A percentile compares a stretch with the other conserved stretches of the same genome.
Conservation (phyloP, 257 asterid species). For the Thymus quinquecostatus region DNA sequence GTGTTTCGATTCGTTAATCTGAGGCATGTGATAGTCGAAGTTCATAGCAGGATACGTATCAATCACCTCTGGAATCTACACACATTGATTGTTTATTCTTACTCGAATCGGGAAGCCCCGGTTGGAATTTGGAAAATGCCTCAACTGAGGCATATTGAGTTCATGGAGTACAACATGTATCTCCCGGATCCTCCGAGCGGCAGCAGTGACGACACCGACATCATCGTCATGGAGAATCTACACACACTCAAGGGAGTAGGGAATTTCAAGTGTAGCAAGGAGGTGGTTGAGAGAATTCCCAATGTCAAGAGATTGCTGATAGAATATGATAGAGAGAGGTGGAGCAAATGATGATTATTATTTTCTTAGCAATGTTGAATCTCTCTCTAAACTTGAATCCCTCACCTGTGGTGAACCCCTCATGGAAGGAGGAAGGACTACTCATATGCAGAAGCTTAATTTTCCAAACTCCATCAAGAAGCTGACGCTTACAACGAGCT, state of each 20-base stretch:
- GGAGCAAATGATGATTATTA: not conserved
- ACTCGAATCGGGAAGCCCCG: not conserved
- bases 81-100: not conserved
- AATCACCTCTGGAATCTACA: slow-evolving; percentile 17
- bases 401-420: not conserved
- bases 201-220: not conserved
- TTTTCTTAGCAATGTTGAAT: not conserved
- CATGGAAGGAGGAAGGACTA: not conserved
- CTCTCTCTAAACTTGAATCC: not conserved
- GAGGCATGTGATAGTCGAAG: not conserved
- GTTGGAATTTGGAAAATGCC: not conserved
- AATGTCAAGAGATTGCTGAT: not conserved
- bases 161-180: not conserved
- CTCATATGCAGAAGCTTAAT: not conserved
- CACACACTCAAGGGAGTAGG: not conserved
- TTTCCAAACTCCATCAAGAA: slow-evolving; percentile 14
- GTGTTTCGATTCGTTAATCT: not conserved
- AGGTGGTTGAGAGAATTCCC: not conserved
- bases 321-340: not conserved
- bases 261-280: not conserved
- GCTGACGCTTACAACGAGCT: not conserved
- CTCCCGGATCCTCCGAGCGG: not conserved
- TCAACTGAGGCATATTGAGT: slow-evolving; percentile 6
- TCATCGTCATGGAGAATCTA: not conserved
- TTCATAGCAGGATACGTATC: not conserved